Evolutionary conservation across 176 grass and related monocot species (phyloP).

Genomic region (Triticum turgidum): DNA sequence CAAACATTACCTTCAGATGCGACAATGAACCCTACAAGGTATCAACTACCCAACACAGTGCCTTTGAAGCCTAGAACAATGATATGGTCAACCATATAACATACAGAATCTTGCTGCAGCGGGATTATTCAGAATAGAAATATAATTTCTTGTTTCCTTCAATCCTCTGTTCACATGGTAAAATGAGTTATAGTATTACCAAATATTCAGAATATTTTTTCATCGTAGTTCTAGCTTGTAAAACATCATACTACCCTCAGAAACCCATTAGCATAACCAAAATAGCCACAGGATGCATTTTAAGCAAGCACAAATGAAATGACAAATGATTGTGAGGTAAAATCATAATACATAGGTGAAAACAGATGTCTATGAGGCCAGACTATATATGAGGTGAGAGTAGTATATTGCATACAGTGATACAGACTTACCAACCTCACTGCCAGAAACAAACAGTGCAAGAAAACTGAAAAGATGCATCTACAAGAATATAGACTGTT

Average conservation of each 20-base stretch:
- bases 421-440: background rate
- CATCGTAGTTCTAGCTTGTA: background rate
- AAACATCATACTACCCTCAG: background rate
- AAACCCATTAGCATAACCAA: background rate
- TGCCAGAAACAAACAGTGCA: background rate
- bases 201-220: background rate
- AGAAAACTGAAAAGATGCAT: background rate
- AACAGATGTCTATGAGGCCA: background rate
- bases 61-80: background rate
- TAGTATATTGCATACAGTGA: background rate
- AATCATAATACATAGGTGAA: background rate
- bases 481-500: background rate
- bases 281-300: background rate
- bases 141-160: background rate
- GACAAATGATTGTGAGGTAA: background rate
- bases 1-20: conserved; percentile 56
- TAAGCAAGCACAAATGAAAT: background rate
- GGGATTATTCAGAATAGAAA: conserved; percentile 12
- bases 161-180: background rate
- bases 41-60: conserved; percentile 2
- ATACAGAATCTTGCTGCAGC: background rate
- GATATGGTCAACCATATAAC: background rate
- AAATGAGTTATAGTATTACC: background rate
- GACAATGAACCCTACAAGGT: conserved; percentile 79
- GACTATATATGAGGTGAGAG: background rate